Evolutionary conservation across 805 yeast species (phyloP).

Genomic region (Candida chilensis): DNA sequence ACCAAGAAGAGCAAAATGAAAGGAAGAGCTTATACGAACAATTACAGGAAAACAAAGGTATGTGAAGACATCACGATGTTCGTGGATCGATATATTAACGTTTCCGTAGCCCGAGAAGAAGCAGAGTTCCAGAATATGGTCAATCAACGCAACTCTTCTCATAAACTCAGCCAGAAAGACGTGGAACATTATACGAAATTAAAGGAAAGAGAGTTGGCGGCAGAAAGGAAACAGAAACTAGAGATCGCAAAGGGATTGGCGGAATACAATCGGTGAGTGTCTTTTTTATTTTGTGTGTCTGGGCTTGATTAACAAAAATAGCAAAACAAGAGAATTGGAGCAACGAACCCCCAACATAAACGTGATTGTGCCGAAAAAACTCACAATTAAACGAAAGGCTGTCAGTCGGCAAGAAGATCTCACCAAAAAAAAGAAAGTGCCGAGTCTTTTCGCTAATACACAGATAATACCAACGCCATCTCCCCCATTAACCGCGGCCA

Average conservation of each 20-base stretch:
- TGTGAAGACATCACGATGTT: slow-evolving; percentile 13
- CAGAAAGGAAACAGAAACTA: slow-evolving; percentile 9
- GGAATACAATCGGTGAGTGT: slow-evolving; percentile 4
- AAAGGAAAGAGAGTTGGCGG: slow-evolving; percentile 8
- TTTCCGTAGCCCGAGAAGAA: slow-evolving; percentile 18
- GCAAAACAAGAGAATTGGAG: no score
- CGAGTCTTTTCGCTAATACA: no score
- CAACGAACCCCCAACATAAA: no score
- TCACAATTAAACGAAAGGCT: no score
- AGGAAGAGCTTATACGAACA: slow-evolving; percentile 33
- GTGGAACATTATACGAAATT: slow-evolving; percentile 21
- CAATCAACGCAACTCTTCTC: slow-evolving; percentile 25
- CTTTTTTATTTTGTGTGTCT: neutral
- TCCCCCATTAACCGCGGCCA: no score
- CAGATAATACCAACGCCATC: no score
- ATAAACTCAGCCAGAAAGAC: slow-evolving; percentile 27
- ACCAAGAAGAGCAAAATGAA: slow-evolving; percentile 10
- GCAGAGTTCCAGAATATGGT: slow-evolving; percentile 17
- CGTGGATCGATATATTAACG: slow-evolving; percentile 7
- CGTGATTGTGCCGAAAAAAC: no score
- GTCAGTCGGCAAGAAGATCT: no score
- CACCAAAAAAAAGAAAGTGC: no score
- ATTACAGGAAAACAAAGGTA: slow-evolving; percentile 27
- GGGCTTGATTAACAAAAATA: no score
- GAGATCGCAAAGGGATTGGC: slow-evolving; percentile 12